Conservation (phyloP, 2,329 filamentous ascomycete genomes). For the Epichloe gansuensis region DNA sequence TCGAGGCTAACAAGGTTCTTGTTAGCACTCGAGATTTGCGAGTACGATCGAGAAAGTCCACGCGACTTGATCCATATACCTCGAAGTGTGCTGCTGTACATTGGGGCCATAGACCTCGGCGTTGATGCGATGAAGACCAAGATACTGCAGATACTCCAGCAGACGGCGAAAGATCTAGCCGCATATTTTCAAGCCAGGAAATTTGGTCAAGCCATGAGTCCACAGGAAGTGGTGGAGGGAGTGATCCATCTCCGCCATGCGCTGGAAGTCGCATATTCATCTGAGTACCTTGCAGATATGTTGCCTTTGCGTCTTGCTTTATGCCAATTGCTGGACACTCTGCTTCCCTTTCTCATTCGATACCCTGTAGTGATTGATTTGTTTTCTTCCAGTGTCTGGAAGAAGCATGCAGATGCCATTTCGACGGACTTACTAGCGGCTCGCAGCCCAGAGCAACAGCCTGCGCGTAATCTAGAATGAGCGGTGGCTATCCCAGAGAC, state of each 20-base stretch:
- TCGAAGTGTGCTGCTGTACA: slow-evolving; percentile 21
- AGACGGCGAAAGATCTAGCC: slow-evolving; percentile 14
- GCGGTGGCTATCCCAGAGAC: not conserved
- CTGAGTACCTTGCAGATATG: slow-evolving; percentile 14
- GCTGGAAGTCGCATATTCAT: slow-evolving; percentile 17
- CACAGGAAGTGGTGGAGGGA: slow-evolving; percentile 12
- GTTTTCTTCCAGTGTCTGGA: slow-evolving; percentile 15
- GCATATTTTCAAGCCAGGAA: slow-evolving; percentile 10
- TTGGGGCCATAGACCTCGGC: slow-evolving; percentile 18
- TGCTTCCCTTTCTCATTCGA: slow-evolving; percentile 13
- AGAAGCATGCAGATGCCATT: slow-evolving; percentile 12
- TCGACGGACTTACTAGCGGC: slow-evolving; percentile 15
- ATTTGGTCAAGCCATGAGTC: slow-evolving; percentile 9
- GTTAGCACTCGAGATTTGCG: slow-evolving; percentile 10
- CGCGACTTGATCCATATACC: slow-evolving; percentile 19
- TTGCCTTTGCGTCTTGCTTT: slow-evolving; percentile 20
- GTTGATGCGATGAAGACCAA: slow-evolving; percentile 16
- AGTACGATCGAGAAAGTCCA: slow-evolving; percentile 12
- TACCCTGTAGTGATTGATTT: slow-evolving; percentile 14
- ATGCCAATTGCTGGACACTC: slow-evolving; percentile 17
- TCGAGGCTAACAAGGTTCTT: not conserved
- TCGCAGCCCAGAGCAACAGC: not conserved
- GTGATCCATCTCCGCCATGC: slow-evolving; percentile 17
- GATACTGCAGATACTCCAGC: slow-evolving; percentile 17
- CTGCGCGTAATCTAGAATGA: not conserved